Conservation (phyloP, 192 early-diverging fungal genomes). For the Pecoramyces ruminantium region DNA sequence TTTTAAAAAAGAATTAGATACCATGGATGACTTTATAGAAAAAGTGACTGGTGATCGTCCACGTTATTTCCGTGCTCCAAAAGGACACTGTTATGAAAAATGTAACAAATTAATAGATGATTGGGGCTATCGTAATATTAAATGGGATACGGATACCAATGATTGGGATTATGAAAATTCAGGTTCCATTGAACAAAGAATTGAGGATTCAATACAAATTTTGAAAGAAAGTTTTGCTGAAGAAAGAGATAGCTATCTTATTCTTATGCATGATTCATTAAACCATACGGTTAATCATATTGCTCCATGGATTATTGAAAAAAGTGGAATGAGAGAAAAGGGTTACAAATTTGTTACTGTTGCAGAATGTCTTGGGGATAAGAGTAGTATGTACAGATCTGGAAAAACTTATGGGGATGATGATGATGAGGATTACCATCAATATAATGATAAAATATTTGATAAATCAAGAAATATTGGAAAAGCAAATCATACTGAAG, state of each 20-base stretch:
- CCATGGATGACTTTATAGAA: neutral
- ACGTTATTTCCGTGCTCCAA: neutral
- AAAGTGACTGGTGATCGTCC: neutral
- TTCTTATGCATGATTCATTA: neutral
- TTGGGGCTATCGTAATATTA: neutral
- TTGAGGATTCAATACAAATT: neutral
- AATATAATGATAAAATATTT: no score
- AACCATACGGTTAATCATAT: neutral
- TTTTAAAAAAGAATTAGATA: neutral
- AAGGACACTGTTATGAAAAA: neutral
- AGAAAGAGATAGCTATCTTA: neutral
- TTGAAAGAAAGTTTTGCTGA: neutral
- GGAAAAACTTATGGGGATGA: neutral
- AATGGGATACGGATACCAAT: neutral
- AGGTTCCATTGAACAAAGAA: neutral
- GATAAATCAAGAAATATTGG: no score
- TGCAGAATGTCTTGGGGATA: neutral
- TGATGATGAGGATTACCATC: neutral
- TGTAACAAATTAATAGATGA: neutral
- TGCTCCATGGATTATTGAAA: neutral
- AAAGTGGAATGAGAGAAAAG: neutral
- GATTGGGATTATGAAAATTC: neutral
- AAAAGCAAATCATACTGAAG: no score
- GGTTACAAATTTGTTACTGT: neutral
- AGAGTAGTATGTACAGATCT: neutral